Base-by-base conservation (phyloP, 2,329 filamentous ascomycete species). In the Arthroderma sp. region DNA sequence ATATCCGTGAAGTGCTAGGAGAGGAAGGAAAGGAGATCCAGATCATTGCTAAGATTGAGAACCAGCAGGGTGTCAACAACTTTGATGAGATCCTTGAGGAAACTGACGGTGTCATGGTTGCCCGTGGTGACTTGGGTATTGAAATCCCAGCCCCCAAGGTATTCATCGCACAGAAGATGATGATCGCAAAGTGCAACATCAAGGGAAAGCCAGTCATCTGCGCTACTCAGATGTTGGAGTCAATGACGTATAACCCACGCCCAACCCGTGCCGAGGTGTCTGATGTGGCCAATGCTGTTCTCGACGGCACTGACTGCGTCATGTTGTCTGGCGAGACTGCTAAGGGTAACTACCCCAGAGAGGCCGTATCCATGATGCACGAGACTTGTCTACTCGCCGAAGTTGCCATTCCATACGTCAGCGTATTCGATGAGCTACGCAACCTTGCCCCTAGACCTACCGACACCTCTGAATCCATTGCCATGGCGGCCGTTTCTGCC, bases 1-100 rank as follows among this genome's bases (percentile, higher is more conserved):
- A 88, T 60, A 98, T 98, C 66, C 89, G 91, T 55, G 77, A 83
- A 53, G 83, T 96, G 50, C 80, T 98, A 43, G 91, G 91, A 51
- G 77, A 86, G 61, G 83, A 93, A 38, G 91, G 91, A 68, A 86
- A 84, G 71, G 81, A 94, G 67, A 95, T 98, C 61, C 89, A 98
- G 74, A 94, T 98, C 72, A 96, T 98, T 65, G 84, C 91, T 77
- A 98, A 98, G 83, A 94, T 98, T 57, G 91, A 98, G 79, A 98
- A 98, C 76, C 85, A 94, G 68, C 91, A 98, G 72, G 91, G 91
- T 70, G 84, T 98, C 54, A 96, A 98, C 81, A 98, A 98, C 78
- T 98, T 98, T 68, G 81, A 84, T 58, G 89, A 96, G 73, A 98
- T 98, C 60, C 80, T 98, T 49, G 77, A 79, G 62, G 86, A 88